Evolutionary conservation across 441 rosid species (phyloP).

Genomic region (Pelargonium australe): DNA sequence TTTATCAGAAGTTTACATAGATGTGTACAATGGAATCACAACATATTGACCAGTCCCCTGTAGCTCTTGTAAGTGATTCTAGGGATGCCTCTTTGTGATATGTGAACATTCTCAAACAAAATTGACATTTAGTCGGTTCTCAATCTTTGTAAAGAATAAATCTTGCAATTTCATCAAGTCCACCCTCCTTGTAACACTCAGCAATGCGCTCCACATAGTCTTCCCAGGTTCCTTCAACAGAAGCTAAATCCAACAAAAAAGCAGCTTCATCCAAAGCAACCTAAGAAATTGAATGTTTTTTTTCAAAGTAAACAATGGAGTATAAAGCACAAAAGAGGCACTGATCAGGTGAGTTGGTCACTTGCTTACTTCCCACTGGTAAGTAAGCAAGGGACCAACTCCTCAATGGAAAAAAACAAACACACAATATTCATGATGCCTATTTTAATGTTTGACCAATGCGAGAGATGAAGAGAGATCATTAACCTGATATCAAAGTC

Average conservation of each 20-base stretch:
- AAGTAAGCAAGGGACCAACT: no score
- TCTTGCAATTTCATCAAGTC: slow-evolving; percentile 49
- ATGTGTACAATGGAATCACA: not conserved
- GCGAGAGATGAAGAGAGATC: not conserved
- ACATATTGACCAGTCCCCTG: not conserved
- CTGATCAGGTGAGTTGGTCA: no score
- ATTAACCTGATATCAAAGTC: not conserved
- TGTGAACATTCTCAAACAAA: not conserved
- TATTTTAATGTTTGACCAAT: not conserved
- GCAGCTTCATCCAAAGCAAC: slow-evolving; percentile 77
- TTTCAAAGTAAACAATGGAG: not conserved
- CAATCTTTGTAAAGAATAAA: slow-evolving; percentile 50
- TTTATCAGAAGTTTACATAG: not conserved
- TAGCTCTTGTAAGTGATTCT: not conserved
- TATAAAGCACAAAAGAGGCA: no score
- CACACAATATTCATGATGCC: not conserved
- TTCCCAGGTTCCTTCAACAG: slow-evolving; percentile 69
- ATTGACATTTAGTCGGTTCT: slow-evolving; percentile 14
- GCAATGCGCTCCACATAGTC: slow-evolving; percentile 43
- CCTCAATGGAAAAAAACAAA: no score
- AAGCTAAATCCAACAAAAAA: slow-evolving; percentile 75
- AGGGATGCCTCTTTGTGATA: not conserved
- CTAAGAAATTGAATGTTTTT: slow-evolving; percentile 21
- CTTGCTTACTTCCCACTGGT: no score
- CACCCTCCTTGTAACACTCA: slow-evolving; percentile 61